Conservation (phyloP, 139 green algal species). For the Chlorella sp. region DNA sequence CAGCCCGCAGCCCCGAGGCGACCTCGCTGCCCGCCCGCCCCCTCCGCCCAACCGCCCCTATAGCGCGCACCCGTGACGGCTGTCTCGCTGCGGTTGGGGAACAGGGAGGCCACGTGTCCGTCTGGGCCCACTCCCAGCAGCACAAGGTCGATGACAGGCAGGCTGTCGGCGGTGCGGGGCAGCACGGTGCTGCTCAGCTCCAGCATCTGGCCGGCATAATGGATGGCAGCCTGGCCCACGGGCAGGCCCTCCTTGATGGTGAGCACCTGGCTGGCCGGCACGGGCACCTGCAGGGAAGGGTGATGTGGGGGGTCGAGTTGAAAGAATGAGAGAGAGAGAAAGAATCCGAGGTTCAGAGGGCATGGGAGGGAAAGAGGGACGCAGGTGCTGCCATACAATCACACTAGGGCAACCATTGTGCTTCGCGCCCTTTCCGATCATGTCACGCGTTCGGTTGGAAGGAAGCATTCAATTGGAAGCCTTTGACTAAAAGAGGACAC, state of each 20-base stretch:
- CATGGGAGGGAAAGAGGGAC: too few relatives aligned
- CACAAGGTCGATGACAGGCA: constrained; percentile 91
- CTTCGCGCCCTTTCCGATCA: too few relatives aligned
- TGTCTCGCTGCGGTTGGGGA: constrained; percentile 84
- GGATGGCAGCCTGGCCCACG: constrained; percentile 53
- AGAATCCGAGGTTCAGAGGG: too few relatives aligned
- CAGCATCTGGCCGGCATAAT: constrained; percentile 71
- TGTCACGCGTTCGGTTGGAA: too few relatives aligned
- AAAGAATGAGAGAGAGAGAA: too few relatives aligned
- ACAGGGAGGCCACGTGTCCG: constrained; percentile 97
- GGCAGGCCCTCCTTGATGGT: constrained; percentile 62
- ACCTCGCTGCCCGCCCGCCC: too few relatives aligned
- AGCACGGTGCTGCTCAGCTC: constrained; percentile 62
- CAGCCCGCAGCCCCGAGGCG: too few relatives aligned
- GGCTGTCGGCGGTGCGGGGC: constrained; percentile 56
- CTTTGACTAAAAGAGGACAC: too few relatives aligned
- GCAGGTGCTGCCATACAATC: too few relatives aligned
- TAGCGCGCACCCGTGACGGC: constrained; percentile 49
- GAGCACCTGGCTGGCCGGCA: constrained; percentile 52
- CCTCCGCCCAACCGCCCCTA: too few relatives aligned
- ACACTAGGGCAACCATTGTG: background rate
- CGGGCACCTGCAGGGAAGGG: background rate
- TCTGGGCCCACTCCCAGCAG: constrained; percentile 97
- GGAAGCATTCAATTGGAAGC: too few relatives aligned
- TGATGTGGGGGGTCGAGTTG: too few relatives aligned